Conservation (phyloP, 768 basidiomycete species). For the Pleurotus sapidus region DNA sequence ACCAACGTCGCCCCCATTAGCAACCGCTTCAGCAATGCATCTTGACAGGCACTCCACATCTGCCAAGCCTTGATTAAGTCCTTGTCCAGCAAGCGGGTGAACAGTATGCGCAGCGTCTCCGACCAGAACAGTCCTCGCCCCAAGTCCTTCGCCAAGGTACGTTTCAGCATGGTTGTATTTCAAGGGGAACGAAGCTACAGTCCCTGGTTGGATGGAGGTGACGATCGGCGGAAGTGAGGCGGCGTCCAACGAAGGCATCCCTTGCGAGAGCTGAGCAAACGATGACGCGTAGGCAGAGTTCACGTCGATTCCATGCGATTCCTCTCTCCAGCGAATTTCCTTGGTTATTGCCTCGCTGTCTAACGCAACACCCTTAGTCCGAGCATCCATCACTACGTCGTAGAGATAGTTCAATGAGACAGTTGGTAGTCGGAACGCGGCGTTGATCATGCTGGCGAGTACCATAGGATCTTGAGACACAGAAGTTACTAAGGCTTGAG, state of each 20-base stretch:
- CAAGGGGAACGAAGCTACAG: slow-evolving; percentile 88
- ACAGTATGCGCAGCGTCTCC: slow-evolving; percentile 96
- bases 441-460: slow-evolving; percentile 78
- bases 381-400: slow-evolving; percentile 53
- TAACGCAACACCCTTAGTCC: slow-evolving; percentile 40
- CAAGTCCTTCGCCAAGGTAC: slow-evolving; percentile 74
- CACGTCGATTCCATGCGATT: slow-evolving; percentile 60
- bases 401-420: slow-evolving; percentile 70
- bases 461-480: slow-evolving; percentile 45
- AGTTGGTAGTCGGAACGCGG: slow-evolving; percentile 83
- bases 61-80: slow-evolving; percentile 88
- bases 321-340: slow-evolving; percentile 74
- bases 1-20: slow-evolving; percentile 83
- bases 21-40: slow-evolving; percentile 56
- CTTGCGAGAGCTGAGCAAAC: slow-evolving; percentile 28
- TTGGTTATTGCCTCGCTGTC: slow-evolving; percentile 46
- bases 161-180: slow-evolving; percentile 81
- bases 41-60: slow-evolving; percentile 76
- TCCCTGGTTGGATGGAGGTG: slow-evolving; percentile 62
- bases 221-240: slow-evolving; percentile 75
- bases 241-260: slow-evolving; percentile 60
- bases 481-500: slow-evolving; percentile 64
- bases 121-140: slow-evolving; percentile 77
- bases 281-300: slow-evolving; percentile 63
- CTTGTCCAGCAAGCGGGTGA: slow-evolving; percentile 95